Base-by-base conservation (phyloP, 164 flowering plant genomes). In the Saururus chinensis region DNA sequence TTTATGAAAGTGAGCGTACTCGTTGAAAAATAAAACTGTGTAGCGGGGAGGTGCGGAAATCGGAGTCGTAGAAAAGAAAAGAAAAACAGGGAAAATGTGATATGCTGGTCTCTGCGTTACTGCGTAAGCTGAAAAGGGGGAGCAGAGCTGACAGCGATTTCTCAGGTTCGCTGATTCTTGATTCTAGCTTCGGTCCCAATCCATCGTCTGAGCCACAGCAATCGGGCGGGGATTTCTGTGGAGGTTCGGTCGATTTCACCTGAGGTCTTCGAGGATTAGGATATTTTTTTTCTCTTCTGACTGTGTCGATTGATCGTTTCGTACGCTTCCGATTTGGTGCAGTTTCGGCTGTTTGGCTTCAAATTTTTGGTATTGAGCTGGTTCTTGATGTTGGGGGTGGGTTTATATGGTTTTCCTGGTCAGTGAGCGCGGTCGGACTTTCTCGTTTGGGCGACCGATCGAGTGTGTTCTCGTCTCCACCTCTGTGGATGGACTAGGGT, bases 121-220 rank as follows among this genome's bases (percentile, higher is more conserved):
- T 51, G 26, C 7, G 52, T 13, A 51, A 53, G 48, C 59, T 58
- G 63, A 49, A 60, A 69, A 69, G 40, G 51, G 22, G 57, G 21
- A n/a, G 26, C 23, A 19, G 56, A 26, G 24, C 42, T 7, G 57
- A 53, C 48, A 23, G 40, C 41, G 40, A 49, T 11, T 19, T 48
- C 37, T 22, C 42, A 19, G 53, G n/a, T n/a, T 12, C 23, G 4
- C 6, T 30, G 37, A 30, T 49, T 19, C 23, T 53, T 6, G 23
- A 5, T 16, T 51, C 21, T 19, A 21, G 19, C 21, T 51, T 51
- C 21, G 9, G 22, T 8, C 49, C 48, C 53, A 19, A 30, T 53
- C 17, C 26, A 26, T 35, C 1, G 35, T 13, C 16, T 1, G 26
- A 4, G 13, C 57, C 7, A 19, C 12, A 25, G 16, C 17, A 14